Percentiles rank a stretch among this genome's conserved stretches.
Conservation (phyloP, 352 stramenopile genomes). For the Phytophthora melonis region DNA sequence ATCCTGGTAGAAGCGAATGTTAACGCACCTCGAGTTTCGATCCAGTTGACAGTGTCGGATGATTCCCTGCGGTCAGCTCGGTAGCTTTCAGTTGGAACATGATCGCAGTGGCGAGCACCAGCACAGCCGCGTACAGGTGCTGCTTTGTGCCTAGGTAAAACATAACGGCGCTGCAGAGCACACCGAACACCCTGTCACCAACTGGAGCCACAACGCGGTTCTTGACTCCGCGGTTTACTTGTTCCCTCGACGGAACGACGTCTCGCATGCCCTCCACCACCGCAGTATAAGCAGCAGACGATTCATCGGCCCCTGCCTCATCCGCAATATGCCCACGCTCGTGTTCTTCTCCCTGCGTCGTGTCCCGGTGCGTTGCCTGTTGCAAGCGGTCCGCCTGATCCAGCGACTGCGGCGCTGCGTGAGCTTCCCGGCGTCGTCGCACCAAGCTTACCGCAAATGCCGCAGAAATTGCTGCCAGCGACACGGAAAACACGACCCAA, state of each 20-base stretch:
- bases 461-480: background rate
- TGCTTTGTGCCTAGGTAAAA: background rate
- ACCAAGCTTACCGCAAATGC: background rate
- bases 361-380: background rate
- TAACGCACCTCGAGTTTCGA: no score
- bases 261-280: background rate
- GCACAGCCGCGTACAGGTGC: background rate
- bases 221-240: background rate
- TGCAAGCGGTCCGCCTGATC: background rate
- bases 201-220: background rate
- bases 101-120: background rate
- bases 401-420: background rate
- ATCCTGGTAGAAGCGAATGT: no score
- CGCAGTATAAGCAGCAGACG: background rate
- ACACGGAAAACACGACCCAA: background rate
- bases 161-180: background rate
- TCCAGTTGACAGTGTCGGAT: no score
- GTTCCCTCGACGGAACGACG: background rate
- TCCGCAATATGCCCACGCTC: background rate
- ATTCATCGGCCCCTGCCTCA: background rate
- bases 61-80: background rate
- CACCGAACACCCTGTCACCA: background rate
- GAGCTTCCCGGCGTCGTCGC: background rate
- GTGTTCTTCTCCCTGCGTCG: background rate
- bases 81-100: background rate